A percentile compares a stretch with the other conserved stretches of the same genome.
phyloP scores from a whole-genome alignment of 352 stramenopile species.

The Pythium pectinolyticum region DNA sequence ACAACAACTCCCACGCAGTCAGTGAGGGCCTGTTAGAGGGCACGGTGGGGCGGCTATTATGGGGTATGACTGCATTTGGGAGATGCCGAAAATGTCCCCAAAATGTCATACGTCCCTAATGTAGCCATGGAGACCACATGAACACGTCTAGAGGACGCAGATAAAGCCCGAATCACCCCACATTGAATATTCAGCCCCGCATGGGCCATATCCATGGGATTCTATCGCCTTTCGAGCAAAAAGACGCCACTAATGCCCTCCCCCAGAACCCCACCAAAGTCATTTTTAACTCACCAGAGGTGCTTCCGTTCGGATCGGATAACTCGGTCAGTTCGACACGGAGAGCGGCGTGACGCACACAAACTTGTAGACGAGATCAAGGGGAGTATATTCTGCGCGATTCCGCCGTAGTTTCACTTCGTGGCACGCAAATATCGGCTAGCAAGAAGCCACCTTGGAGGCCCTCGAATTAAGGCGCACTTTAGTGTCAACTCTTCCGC shows the following conservation, averaged over 20 bases:
- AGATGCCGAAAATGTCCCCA: conserved; percentile 4
- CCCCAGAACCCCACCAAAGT: neutral
- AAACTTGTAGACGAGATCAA: conserved; percentile 31
- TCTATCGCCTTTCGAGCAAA: conserved; percentile 4
- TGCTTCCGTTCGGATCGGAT: conserved; percentile 10
- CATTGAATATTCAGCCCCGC: conserved; percentile 16
- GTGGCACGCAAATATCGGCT: conserved; percentile 25
- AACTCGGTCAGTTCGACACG: conserved; percentile 19
- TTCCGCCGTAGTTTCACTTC: conserved; percentile 6
- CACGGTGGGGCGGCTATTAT: neutral
- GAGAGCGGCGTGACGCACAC: conserved; percentile 19
- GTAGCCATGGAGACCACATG: conserved; percentile 14
- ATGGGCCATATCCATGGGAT: conserved; percentile 7
- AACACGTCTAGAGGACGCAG: conserved; percentile 15
- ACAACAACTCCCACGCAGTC: neutral
- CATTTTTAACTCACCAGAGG: conserved; percentile 25
- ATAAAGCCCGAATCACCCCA: conserved; percentile 24
- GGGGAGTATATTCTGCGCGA: conserved; percentile 26
- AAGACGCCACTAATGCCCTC: conserved; percentile 11
- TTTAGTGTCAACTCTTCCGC: conserved; percentile 38
- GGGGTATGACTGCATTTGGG: neutral
- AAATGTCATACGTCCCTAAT: conserved; percentile 18
- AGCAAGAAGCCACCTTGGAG: conserved; percentile 26
- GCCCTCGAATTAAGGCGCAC: conserved; percentile 25
- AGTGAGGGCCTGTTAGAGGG: neutral